phyloP scores from a whole-genome alignment of 208 protist species.

The Leishmania amazonensis region DNA sequence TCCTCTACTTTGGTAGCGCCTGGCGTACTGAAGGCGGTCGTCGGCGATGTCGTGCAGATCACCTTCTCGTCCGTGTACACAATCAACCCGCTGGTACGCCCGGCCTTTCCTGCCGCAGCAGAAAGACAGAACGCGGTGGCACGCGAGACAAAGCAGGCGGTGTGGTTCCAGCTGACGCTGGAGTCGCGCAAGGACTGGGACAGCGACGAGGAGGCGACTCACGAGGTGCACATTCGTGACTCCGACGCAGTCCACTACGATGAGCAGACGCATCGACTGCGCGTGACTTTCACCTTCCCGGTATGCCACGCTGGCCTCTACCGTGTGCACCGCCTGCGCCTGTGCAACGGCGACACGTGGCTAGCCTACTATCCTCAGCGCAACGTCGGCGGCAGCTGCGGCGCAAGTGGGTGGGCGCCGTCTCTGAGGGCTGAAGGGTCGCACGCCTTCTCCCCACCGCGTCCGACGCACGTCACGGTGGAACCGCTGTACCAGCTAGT shows the following conservation, averaged over 20 bases:
- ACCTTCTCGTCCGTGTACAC: slow-evolving; percentile 30
- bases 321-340: slow-evolving; percentile 47
- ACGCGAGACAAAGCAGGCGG: background rate
- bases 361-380: slow-evolving; percentile 37
- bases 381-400: background rate
- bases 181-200: slow-evolving; percentile 78
- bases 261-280: slow-evolving; percentile 29
- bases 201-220: slow-evolving; percentile 53
- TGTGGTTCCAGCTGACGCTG: slow-evolving; percentile 42
- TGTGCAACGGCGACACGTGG: slow-evolving; percentile 47
- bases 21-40: slow-evolving; percentile 12
- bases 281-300: slow-evolving; percentile 40
- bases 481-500: slow-evolving; percentile 17
- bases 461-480: background rate
- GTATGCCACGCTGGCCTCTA: slow-evolving; percentile 74
- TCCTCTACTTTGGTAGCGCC: background rate
- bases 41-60: slow-evolving; percentile 42
- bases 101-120: background rate
- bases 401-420: background rate
- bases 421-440: background rate
- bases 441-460: background rate
- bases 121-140: background rate
- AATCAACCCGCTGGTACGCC: slow-evolving; percentile 34
- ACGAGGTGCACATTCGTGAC: slow-evolving; percentile 52
- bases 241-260: slow-evolving; percentile 34